Percentiles rank a stretch among this genome's conserved stretches.
Conservation (phyloP, 805 yeast species). For the Zygosaccharomyces bisporus region DNA sequence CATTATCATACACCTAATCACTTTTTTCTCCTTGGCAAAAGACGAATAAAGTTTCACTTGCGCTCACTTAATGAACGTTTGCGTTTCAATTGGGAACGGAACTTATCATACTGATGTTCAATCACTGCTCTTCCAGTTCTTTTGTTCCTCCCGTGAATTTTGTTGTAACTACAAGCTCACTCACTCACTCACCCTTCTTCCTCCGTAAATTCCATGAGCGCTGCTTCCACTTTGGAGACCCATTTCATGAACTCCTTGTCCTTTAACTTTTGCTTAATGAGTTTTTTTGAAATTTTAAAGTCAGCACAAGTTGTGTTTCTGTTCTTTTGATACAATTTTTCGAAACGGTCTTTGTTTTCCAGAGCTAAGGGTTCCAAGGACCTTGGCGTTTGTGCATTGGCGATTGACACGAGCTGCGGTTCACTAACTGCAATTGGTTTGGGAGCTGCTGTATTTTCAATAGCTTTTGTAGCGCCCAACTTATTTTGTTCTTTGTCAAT, state of each 20-base stretch:
- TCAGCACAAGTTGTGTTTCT: neutral
- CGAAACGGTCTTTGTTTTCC: neutral
- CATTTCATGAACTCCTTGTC: constrained; percentile 29
- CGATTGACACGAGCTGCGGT: neutral
- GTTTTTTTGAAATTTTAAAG: constrained; percentile 20
- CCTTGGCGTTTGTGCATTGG: neutral
- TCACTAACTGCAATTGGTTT: neutral
- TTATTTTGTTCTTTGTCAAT: too few relatives aligned
- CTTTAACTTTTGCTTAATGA: constrained; percentile 22
- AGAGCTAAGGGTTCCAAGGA: neutral
- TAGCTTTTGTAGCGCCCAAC: neutral
- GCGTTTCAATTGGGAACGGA: too few relatives aligned
- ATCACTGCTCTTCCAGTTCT: too few relatives aligned
- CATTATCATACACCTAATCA: too few relatives aligned
- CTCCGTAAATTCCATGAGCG: neutral
- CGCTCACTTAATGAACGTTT: too few relatives aligned
- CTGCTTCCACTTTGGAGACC: constrained; percentile 25
- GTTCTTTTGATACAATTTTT: neutral
- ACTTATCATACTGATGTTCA: too few relatives aligned
- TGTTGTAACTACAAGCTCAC: too few relatives aligned
- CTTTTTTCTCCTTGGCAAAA: too few relatives aligned
- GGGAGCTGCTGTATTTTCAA: neutral
- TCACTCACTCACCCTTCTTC: too few relatives aligned
- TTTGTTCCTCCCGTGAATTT: too few relatives aligned
- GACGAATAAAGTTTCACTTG: too few relatives aligned